Evolutionary conservation across 805 yeast genomes (phyloP).

Genomic region (Jamesozyma gamospora): DNA sequence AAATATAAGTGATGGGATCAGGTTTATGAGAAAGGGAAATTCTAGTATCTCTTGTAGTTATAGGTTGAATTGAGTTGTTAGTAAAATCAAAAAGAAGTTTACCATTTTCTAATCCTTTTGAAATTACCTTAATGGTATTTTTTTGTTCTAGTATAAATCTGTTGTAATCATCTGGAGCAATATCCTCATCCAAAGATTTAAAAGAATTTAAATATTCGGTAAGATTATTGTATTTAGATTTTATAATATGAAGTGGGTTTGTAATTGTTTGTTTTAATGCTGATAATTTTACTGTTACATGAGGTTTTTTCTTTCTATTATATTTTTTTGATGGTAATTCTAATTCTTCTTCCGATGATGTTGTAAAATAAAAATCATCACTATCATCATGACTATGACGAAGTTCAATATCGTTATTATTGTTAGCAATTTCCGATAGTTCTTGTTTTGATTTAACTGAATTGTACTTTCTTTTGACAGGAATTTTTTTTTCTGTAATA

Average conservation of each 20-base stretch:
- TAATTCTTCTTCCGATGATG: slow-evolving; percentile 25
- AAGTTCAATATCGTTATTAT: background rate
- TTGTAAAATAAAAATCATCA: slow-evolving; percentile 23
- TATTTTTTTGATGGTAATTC: slow-evolving; percentile 7
- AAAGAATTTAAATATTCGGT: slow-evolving; percentile 44
- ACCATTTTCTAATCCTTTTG: slow-evolving; percentile 37
- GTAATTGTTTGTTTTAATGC: slow-evolving; percentile 42
- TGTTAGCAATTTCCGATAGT: background rate
- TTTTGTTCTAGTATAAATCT: slow-evolving; percentile 46
- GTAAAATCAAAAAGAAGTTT: slow-evolving; percentile 38
- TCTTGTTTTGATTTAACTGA: background rate
- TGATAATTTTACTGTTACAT: slow-evolving; percentile 27
- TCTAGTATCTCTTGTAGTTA: slow-evolving; percentile 35
- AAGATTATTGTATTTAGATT: slow-evolving; percentile 36
- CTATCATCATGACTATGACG: slow-evolving; percentile 4
- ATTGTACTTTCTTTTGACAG: background rate
- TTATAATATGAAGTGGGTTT: slow-evolving; percentile 48
- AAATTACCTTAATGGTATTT: slow-evolving; percentile 34
- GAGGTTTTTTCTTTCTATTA: slow-evolving; percentile 8
- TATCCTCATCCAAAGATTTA: slow-evolving; percentile 51
- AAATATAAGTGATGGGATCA: slow-evolving; percentile 37
- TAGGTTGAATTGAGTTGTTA: slow-evolving; percentile 31
- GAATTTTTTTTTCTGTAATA: background rate
- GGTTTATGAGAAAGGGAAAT: slow-evolving; percentile 32
- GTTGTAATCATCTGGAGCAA: slow-evolving; percentile 50